A percentile compares a stretch with the other conserved stretches of the same genome.
Evolutionary conservation across 2,329 filamentous ascomycete species (phyloP).

Genomic region (Aspergillus quadrilineatus): DNA sequence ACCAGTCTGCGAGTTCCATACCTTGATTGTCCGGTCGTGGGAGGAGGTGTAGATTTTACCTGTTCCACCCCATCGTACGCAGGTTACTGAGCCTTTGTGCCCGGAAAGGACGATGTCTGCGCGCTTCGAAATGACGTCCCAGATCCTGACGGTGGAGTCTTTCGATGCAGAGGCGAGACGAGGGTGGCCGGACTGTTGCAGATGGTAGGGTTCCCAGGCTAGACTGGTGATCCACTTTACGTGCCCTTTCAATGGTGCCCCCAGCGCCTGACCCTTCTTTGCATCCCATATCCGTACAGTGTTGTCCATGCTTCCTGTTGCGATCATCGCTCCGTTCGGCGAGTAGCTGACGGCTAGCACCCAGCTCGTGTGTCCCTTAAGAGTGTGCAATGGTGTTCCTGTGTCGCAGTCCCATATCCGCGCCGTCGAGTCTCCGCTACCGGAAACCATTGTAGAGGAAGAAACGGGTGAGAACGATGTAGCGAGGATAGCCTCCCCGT

Average conservation of each 20-base stretch:
- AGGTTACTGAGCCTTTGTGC: constrained; percentile 85
- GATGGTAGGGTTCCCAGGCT: constrained; percentile 90
- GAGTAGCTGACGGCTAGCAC: constrained; percentile 85
- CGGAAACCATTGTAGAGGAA: constrained; percentile 77
- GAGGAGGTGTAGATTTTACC: constrained; percentile 80
- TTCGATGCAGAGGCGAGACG: constrained; percentile 85
- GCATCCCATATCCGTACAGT: constrained; percentile 88
- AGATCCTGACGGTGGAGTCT: constrained; percentile 83
- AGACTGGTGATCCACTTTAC: constrained; percentile 84
- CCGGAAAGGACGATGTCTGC: constrained; percentile 82
- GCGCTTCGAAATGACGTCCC: constrained; percentile 74
- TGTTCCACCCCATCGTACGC: constrained; percentile 91
- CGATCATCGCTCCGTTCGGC: constrained; percentile 75
- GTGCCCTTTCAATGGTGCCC: constrained; percentile 76
- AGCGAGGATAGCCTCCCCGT: constrained; percentile 85
- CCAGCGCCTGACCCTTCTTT: constrained; percentile 71
- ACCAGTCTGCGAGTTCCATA: constrained; percentile 81
- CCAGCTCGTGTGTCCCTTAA: constrained; percentile 87
- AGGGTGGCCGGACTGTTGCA: constrained; percentile 70
- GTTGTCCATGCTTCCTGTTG: constrained; percentile 91
- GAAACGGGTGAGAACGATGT: constrained; percentile 80
- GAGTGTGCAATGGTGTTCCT: constrained; percentile 79
- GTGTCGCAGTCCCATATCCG: constrained; percentile 94
- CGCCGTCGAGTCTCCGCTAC: constrained; percentile 86
- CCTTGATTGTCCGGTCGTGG: constrained; percentile 87